Percentiles rank a stretch among this genome's conserved stretches.
phyloP scores from a whole-genome alignment of 2,329 filamentous ascomycete genomes.

The Cadophora malorum region DNA sequence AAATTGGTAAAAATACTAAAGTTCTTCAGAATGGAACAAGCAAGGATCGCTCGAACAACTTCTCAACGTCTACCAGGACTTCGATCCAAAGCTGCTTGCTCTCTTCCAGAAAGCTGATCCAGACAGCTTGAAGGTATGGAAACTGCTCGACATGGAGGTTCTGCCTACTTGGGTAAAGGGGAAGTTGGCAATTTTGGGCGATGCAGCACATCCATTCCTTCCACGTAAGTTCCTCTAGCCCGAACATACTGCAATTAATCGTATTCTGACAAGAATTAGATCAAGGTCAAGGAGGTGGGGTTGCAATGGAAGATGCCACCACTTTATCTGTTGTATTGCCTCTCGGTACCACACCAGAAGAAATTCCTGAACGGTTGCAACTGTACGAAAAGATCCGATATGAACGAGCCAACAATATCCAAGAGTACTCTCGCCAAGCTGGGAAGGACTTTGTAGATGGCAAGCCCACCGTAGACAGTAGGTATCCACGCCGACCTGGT shows the following conservation, averaged over 20 bases:
- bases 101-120: not conserved
- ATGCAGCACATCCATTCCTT: not conserved
- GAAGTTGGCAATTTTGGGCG: not conserved
- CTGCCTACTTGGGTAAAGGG: not conserved
- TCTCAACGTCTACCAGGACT: not conserved
- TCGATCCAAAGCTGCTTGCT: not conserved
- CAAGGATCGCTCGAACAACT: not conserved
- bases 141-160: not conserved
- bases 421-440: not conserved
- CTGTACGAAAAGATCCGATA: not conserved
- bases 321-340: not conserved
- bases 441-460: not conserved
- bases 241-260: not conserved
- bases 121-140: not conserved
- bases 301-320: not conserved
- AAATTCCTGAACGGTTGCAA: not conserved
- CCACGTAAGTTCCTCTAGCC: not conserved
- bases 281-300: not conserved
- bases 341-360: not conserved
- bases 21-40: not conserved
- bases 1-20: not conserved
- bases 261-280: not conserved
- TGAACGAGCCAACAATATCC: not conserved
- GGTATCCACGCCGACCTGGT: not conserved
- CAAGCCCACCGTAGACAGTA: not conserved